Base-by-base conservation (phyloP, 345 rosid species). In the Pistacia integerrima region DNA sequence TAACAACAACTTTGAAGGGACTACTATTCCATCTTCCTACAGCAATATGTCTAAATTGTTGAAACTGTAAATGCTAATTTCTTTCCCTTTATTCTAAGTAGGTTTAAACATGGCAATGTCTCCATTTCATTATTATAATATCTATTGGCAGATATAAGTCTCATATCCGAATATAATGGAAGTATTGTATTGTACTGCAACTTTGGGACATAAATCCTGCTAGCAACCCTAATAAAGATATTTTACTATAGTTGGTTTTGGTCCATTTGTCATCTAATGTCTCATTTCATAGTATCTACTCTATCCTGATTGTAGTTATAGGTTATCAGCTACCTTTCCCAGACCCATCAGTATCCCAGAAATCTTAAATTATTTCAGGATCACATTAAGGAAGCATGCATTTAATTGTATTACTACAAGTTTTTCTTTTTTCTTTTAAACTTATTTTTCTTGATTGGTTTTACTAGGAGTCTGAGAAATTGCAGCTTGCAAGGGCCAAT, bases 391-490 rank as follows among this genome's bases (percentile, higher is more conserved):
- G 73, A 61, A 62, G 28, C n/a, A 38, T 48, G 52, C 58, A 36
- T 13, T 52, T 65, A n/a, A 36, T 65, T 28, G 8, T 52, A 44
- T 56, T n/a, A 52, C 18, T 11, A 22, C 51, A 9, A n/a, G 41
- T 48, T 69, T 44, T 44, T 70, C 99, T 30, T 30, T 30, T 30
- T 30, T 30, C 3, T 30, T 30, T 30, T 30, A 36, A 77, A 48
- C 51, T 69, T 72, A 12, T 77, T 14, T 82, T 41, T 70, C 33
- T 74, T 56, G 66, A 16, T 70, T 83, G 79, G 81, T 69, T 30
- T 77, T 81, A 2, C 82, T 89, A 96, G 99, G 94, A 96, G 99
- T 65, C 87, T 93, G 60, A 88, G 97, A 82, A 96, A 90, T 81
- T 96, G 99, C 74, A 83, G 83, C 79, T 90, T 96, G 92, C 88